Base-by-base conservation (phyloP, 208 protist genomes). In the Leptomonas seymouri region DNA sequence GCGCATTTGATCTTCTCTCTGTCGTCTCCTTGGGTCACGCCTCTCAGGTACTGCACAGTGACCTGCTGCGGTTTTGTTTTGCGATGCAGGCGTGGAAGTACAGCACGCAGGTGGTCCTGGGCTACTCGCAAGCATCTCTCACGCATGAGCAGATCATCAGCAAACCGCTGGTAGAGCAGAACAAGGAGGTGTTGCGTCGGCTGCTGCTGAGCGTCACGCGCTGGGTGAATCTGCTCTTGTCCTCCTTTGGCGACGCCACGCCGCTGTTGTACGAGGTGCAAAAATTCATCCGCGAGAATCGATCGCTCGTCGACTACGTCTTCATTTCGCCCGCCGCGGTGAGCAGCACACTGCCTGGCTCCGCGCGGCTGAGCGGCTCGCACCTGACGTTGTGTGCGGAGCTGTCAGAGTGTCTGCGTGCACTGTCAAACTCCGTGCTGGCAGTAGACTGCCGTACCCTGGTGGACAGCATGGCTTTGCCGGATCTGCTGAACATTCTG, bases 211-310 rank as follows among this genome's bases (percentile, higher is more conserved):
- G 67, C 9, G 71, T 78, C 7, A 69, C 78, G 63, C 76, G 86
- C 28, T 94, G 89, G 89, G 74, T 91, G 45, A 92, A 91, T 72
- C 54, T 81, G 23, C 63, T 92, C 55, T 68, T 90, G n/a, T 79
- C 84, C 44, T 46, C 62, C 48, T 45, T 90, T 21, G 74, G 81
- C 34, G 81, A 91, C 28, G 80, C 89, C 14, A 54, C 80, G n/a
- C 44, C 61, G 12, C 74, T 84, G 16, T 61, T 90, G 27, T 50
- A 78, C 27, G 72, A 79, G 45, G 75, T 92, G 62, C 84, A 85
- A 21, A 69, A 84, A 28, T 94, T 94, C 75, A 74, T 94, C 20
- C 71, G 76, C 46, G 42, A 74, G 12, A 73, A 84, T 58, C 89
- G 86, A 23, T 77, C 71, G 25, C 65, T 94, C 60, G 80, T 94